These are phyloP conservation scores for Lachancea kluyveri DNA, from an alignment of 805 yeast genomes.

Conservation along the genomic window DNA sequence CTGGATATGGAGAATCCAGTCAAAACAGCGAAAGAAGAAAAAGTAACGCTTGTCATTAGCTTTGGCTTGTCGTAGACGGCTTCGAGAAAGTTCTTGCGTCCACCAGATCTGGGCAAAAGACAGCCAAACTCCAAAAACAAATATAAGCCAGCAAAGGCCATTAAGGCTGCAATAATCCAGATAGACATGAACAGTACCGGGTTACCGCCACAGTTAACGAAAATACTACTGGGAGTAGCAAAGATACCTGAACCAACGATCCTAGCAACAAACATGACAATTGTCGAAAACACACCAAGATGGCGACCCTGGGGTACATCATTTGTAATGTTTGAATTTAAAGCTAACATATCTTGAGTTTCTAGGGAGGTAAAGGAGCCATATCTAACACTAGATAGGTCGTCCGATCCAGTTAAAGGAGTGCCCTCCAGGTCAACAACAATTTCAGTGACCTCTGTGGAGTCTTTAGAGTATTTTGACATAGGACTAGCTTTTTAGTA, in stretches of 20 bases:
- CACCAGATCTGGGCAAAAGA: slow-evolving; percentile 68
- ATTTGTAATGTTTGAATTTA: background rate
- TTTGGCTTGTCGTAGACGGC: slow-evolving; percentile 57
- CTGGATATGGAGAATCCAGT: slow-evolving; percentile 53
- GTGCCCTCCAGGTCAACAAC: too few species aligned
- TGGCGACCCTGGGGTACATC: slow-evolving; percentile 66
- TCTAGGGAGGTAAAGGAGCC: slow-evolving; percentile 6
- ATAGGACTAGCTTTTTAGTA: too few species aligned
- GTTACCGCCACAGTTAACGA: slow-evolving; percentile 63
- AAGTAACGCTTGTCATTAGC: slow-evolving; percentile 46
- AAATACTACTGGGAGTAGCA: slow-evolving; percentile 63
- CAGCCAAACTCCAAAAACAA: slow-evolving; percentile 67
- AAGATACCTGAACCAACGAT: slow-evolving; percentile 77
- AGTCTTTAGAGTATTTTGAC: too few species aligned
- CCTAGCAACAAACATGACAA: slow-evolving; percentile 57
- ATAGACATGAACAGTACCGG: slow-evolving; percentile 51
- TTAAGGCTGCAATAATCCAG: slow-evolving; percentile 56
- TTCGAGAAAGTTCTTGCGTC: slow-evolving; percentile 67
- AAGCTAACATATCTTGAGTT: slow-evolving; percentile 1
- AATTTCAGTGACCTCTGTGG: too few species aligned
- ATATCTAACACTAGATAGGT: too few species aligned
- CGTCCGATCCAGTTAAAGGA: too few species aligned
- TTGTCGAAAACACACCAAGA: slow-evolving; percentile 61
- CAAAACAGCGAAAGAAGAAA: slow-evolving; percentile 42
- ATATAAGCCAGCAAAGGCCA: slow-evolving; percentile 62